A percentile compares a stretch with the other conserved stretches of the same genome.
Conservation (phyloP, 2,329 filamentous ascomycete species). For the Emergomyces orientalis region DNA sequence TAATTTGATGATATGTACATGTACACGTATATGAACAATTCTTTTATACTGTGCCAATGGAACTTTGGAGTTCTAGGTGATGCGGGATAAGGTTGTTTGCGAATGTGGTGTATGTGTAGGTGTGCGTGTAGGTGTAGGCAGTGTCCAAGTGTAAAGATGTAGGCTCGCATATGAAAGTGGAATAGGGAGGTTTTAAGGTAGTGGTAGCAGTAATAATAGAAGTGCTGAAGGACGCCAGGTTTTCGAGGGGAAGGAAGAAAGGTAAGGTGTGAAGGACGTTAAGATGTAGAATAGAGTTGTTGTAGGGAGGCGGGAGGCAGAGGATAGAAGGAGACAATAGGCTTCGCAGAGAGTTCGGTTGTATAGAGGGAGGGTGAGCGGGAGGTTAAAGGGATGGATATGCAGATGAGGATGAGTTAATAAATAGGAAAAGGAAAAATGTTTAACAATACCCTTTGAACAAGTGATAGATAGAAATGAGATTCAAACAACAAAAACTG, state of each 20-base stretch:
- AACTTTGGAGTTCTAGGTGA: not conserved
- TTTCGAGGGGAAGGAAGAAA: too few relatives aligned
- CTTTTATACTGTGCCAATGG: not conserved
- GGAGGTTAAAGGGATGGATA: not conserved
- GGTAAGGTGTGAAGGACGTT: too few relatives aligned
- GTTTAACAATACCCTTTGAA: not conserved
- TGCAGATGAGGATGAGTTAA: not conserved
- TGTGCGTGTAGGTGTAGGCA: not conserved
- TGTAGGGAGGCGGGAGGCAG: not conserved
- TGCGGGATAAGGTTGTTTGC: not conserved
- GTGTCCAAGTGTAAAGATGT: not conserved
- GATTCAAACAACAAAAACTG: not conserved
- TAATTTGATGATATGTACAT: not conserved
- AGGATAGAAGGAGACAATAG: not conserved
- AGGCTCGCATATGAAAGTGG: not conserved
- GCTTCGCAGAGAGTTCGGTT: not conserved
- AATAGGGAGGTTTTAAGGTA: not conserved
- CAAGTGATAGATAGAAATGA: not conserved
- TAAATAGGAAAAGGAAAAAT: not conserved
- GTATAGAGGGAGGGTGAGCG: not conserved
- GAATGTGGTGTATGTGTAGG: not conserved
- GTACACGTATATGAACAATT: not conserved
- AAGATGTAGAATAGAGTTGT: not conserved
- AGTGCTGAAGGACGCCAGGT: not conserved
- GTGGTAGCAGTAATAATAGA: not conserved